These are phyloP conservation scores for Fusarium coicis DNA, from an alignment of 2,329 filamentous ascomycete genomes.

Conservation along the genomic window DNA sequence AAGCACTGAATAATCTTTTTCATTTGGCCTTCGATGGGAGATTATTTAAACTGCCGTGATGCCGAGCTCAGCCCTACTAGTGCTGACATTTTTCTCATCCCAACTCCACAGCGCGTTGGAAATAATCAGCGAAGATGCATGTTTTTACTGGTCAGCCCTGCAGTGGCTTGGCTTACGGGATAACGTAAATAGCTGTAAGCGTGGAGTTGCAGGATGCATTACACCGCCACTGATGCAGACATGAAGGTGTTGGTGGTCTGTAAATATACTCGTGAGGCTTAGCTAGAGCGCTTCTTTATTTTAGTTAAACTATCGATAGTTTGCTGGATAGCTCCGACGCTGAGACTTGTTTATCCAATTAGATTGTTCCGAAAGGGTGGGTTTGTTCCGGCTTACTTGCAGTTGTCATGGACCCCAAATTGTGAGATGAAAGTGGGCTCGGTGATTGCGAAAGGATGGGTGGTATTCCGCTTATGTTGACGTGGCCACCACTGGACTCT, in stretches of 20 bases:
- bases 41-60: conserved; percentile 17
- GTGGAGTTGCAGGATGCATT: conserved; percentile 1
- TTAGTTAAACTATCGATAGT: conserved; percentile 7
- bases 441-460: not conserved
- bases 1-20: not conserved
- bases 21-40: not conserved
- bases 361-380: not conserved
- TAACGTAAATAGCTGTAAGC: conserved; percentile 3
- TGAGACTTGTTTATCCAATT: not conserved
- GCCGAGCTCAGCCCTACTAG: conserved; percentile 24
- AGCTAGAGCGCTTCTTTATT: not conserved
- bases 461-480: conserved; percentile 11
- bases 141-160: not conserved
- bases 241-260: not conserved
- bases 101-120: not conserved
- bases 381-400: not conserved
- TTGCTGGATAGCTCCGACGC: not conserved
- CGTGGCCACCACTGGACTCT: not conserved
- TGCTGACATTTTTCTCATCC: conserved; percentile 14
- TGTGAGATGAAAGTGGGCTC: not conserved
- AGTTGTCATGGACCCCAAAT: not conserved
- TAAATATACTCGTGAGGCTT: not conserved
- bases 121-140: not conserved
- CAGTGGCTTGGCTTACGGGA: conserved; percentile 1
- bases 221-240: conserved; percentile 8